Evolutionary conservation across 2,329 filamentous ascomycete species (phyloP).

Genomic region (Paramyrothecium sp.): DNA sequence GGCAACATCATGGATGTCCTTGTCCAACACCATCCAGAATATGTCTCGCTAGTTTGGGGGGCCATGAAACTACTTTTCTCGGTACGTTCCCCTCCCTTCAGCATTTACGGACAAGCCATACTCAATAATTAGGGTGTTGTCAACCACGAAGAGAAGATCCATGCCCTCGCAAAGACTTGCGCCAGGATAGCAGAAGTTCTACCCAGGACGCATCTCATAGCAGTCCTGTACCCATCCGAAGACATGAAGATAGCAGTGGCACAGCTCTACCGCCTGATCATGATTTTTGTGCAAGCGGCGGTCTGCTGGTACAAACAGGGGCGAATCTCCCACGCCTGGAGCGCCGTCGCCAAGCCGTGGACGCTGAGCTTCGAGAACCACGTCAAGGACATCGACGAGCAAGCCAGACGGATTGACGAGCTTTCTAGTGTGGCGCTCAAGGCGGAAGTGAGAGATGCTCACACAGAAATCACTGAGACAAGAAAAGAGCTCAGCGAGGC

Average conservation of each 20-base stretch:
- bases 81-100: slow-evolving; percentile 12
- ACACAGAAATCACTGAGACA: neutral
- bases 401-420: neutral
- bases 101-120: slow-evolving; percentile 31
- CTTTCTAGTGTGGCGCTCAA: neutral
- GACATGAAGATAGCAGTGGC: neutral
- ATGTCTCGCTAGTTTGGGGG: slow-evolving; percentile 4
- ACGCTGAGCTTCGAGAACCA: neutral
- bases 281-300: neutral
- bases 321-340: neutral
- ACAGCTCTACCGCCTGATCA: neutral
- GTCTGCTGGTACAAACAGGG: neutral
- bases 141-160: neutral
- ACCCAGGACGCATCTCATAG: neutral
- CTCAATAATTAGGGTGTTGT: neutral
- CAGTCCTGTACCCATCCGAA: neutral
- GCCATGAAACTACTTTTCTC: slow-evolving; percentile 4
- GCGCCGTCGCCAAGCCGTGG: neutral
- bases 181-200: neutral
- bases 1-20: neutral
- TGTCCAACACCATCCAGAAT: slow-evolving; percentile 6
- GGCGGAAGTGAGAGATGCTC: neutral
- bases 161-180: neutral
- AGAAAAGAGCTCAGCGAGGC: neutral
- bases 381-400: neutral